Evolutionary conservation across 352 stramenopile genomes (phyloP), one percentile per base, ranked within the genome.

Genomic region (Globisporangium uncinulatum): DNA sequence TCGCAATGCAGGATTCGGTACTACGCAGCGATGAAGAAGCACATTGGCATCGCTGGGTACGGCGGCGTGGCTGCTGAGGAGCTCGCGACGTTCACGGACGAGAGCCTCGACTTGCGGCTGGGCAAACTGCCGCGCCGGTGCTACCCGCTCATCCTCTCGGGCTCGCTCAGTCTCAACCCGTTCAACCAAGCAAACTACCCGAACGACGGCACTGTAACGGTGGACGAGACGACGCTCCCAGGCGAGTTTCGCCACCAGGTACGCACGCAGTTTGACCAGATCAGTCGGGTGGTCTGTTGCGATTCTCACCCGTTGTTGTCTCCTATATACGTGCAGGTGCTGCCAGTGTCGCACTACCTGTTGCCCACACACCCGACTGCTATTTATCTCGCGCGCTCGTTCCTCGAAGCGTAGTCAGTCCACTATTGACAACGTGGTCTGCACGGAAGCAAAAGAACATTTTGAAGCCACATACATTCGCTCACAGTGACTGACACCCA

Each of bases 111-210:
- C 52, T 24, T 57, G 21, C 74, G 78, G 0, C 71, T 91, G 0
- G 81, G 81, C 43, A 91, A 91, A 37, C 70, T 91, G 0, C 81
- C 81, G 8, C 66, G 54, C 21, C 66, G 79, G 39, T 87, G 76
- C 53, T 86, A 77, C 36, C 73, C 81, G 29, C 66, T 91, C 7
- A 65, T 91, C 2, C 51, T 91, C 31, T 72, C 81, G 3, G 81
- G 81, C 3, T 79, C 79, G 17, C 57, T 87, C n/a, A 81, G 77
- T 54, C 52, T 91, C 7, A 91, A 89, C 51, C 81, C 81, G 24
- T 87, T 88, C 57, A 87, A 86, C 41, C 78, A 87, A 65, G 71
- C 73, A 34, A 81, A 86, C 46, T 87, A 89, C 53, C 81, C 78
- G 10, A 87, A 86, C 45, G 81, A 91, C 43, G 81, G 81, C 9